These are phyloP conservation scores for Macrophomina pseudophaseolina DNA, from an alignment of 2,329 filamentous ascomycete genomes.

Conservation along the genomic window DNA sequence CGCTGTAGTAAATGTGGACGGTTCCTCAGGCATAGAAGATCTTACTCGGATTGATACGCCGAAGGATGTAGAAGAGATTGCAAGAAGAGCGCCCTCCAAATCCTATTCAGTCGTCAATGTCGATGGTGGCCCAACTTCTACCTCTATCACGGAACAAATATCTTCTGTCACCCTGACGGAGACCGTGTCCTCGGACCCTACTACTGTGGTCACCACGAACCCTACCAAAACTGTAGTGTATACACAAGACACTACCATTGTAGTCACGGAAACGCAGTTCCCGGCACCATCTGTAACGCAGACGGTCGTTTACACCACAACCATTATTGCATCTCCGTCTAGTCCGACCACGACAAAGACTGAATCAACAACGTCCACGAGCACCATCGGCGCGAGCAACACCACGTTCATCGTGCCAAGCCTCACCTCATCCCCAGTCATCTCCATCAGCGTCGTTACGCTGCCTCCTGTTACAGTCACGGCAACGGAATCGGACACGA, in stretches of 20 bases:
- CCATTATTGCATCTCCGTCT: slow-evolving; percentile 16
- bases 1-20: slow-evolving; percentile 23
- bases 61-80: slow-evolving; percentile 26
- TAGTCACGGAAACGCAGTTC: slow-evolving; percentile 6
- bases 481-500: slow-evolving; percentile 34
- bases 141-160: slow-evolving; percentile 18
- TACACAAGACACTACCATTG: slow-evolving; percentile 13
- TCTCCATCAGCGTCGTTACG: slow-evolving; percentile 10
- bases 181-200: not conserved
- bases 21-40: not conserved
- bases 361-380: not conserved
- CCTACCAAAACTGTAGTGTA: slow-evolving; percentile 11
- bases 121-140: slow-evolving; percentile 40
- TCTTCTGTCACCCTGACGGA: slow-evolving; percentile 15
- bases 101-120: slow-evolving; percentile 48
- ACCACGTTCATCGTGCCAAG: not conserved
- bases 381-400: not conserved
- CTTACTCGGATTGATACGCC: not conserved
- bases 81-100: slow-evolving; percentile 36
- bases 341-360: not conserved
- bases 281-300: slow-evolving; percentile 11
- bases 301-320: slow-evolving; percentile 23
- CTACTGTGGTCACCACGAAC: not conserved
- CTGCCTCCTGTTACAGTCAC: slow-evolving; percentile 37
- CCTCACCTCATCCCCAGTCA: not conserved